Evolutionary conservation across 108 stramenopile genomes (phyloP).

Genomic region (Thalassiosira profunda): DNA sequence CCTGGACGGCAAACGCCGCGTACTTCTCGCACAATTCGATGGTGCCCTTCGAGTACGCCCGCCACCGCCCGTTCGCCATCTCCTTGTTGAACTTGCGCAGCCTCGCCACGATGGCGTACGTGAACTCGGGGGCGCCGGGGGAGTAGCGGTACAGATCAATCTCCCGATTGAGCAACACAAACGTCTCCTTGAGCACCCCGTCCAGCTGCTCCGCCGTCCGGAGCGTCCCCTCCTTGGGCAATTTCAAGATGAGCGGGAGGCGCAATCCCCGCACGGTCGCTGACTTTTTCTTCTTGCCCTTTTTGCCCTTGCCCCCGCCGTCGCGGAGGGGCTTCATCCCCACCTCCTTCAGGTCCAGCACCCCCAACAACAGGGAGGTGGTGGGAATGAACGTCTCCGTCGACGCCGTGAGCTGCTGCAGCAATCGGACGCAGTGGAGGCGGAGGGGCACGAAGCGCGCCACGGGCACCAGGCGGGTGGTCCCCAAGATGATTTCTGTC

Average conservation of each 20-base stretch:
- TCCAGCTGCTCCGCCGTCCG: slow-evolving; percentile 85
- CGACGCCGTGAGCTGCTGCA: slow-evolving; percentile 94
- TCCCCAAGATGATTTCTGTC: slow-evolving; percentile 91
- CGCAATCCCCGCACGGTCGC: slow-evolving; percentile 42
- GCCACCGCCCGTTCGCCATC: slow-evolving; percentile 76
- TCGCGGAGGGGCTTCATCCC: slow-evolving; percentile 62
- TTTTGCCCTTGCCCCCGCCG: slow-evolving; percentile 12
- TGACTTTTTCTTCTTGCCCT: slow-evolving; percentile 32
- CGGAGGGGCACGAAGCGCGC: slow-evolving; percentile 87
- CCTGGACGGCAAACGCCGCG: slow-evolving; percentile 52
- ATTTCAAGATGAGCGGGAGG: slow-evolving; percentile 62
- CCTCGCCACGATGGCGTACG: slow-evolving; percentile 69
- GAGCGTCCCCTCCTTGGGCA: slow-evolving; percentile 81
- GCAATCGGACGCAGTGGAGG: slow-evolving; percentile 90
- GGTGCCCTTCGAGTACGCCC: slow-evolving; percentile 84
- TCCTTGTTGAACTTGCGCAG: slow-evolving; percentile 86
- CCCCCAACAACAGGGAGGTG: slow-evolving; percentile 80
- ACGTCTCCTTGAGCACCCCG: slow-evolving; percentile 74
- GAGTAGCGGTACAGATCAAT: slow-evolving; percentile 90
- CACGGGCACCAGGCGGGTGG: slow-evolving; percentile 76
- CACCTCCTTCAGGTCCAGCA: slow-evolving; percentile 88
- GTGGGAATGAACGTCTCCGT: slow-evolving; percentile 92
- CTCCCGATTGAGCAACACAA: slow-evolving; percentile 84
- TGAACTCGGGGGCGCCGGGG: slow-evolving; percentile 88
- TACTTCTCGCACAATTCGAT: slow-evolving; percentile 83